Conservation (phyloP, 805 yeast genomes). For the Candida coleopterorum region DNA sequence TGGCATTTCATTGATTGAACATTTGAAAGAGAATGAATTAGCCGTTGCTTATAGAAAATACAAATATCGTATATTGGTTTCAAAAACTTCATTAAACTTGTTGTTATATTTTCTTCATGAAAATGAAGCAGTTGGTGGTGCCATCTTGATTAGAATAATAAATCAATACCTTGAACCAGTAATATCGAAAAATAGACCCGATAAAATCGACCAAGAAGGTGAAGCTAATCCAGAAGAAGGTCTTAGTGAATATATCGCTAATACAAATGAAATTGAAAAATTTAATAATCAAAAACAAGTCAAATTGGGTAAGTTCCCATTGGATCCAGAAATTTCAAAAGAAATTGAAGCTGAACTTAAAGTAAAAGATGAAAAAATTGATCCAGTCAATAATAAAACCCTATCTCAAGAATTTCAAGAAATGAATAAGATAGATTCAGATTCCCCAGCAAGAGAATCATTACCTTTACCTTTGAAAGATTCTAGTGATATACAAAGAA, state of each 20-base stretch:
- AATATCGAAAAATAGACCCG: constrained; percentile 39
- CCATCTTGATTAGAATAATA: constrained; percentile 75
- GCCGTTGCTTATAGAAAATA: constrained; percentile 71
- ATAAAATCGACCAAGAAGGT: constrained; percentile 38
- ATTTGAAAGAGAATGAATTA: constrained; percentile 74
- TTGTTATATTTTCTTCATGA: constrained; percentile 84
- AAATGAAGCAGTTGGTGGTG: constrained; percentile 89
- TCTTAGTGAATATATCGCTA: constrained; percentile 40
- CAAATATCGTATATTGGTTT: constrained; percentile 70
- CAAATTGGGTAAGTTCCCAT: constrained; percentile 76
- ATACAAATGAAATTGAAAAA: constrained; percentile 47
- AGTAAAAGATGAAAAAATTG: constrained; percentile 59
- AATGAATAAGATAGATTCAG: constrained; percentile 49
- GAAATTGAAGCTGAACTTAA: constrained; percentile 83
- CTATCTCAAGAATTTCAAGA: constrained; percentile 37
- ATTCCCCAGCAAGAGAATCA: constrained; percentile 68
- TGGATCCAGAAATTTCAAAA: constrained; percentile 76
- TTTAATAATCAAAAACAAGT: constrained; percentile 74
- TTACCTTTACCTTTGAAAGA: constrained; percentile 86
- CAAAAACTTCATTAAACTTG: constrained; percentile 80
- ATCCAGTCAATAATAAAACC: constrained; percentile 31
- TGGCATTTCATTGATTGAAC: constrained; percentile 74
- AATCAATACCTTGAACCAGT: constrained; percentile 72
- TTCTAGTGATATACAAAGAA: constrained; percentile 72
- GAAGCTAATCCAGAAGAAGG: constrained; percentile 51